These are phyloP conservation scores for Barbatosphaeria neglecta DNA, from an alignment of 495 filamentous ascomycete genomes.

Conservation along the genomic window DNA sequence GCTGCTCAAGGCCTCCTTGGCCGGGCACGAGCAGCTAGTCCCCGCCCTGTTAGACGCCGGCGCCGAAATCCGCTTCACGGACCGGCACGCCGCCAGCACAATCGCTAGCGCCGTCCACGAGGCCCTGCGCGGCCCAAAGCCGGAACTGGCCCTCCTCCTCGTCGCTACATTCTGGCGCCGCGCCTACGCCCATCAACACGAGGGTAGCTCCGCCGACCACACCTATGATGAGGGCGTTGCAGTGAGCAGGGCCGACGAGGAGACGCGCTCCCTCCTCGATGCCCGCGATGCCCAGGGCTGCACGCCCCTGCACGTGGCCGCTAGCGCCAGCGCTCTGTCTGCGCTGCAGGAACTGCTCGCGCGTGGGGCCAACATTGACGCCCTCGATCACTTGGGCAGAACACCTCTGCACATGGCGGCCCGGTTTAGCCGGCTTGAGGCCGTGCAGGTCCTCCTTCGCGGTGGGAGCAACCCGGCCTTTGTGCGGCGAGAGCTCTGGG, in stretches of 20 bases:
- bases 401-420: slow-evolving; percentile 5
- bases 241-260: background rate
- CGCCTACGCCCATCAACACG: background rate
- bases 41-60: background rate
- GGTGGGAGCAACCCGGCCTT: background rate
- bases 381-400: background rate
- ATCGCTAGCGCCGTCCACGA: slow-evolving; percentile 2
- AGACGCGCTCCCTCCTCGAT: background rate
- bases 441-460: background rate
- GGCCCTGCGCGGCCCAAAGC: slow-evolving; percentile 2
- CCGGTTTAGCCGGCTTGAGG: background rate
- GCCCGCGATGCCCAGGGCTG: background rate
- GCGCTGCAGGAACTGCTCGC: background rate
- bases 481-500: background rate
- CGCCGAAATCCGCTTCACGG: background rate
- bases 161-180: background rate
- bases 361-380: slow-evolving; percentile 1
- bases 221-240: too few relatives aligned
- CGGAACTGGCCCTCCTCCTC: background rate
- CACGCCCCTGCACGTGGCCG: slow-evolving; percentile 1
- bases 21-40: background rate
- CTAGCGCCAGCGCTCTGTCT: background rate
- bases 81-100: background rate
- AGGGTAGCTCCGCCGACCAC: too few relatives aligned
- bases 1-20: background rate